Conservation (phyloP, 805 yeast species). For the Yarrowia sp. region DNA sequence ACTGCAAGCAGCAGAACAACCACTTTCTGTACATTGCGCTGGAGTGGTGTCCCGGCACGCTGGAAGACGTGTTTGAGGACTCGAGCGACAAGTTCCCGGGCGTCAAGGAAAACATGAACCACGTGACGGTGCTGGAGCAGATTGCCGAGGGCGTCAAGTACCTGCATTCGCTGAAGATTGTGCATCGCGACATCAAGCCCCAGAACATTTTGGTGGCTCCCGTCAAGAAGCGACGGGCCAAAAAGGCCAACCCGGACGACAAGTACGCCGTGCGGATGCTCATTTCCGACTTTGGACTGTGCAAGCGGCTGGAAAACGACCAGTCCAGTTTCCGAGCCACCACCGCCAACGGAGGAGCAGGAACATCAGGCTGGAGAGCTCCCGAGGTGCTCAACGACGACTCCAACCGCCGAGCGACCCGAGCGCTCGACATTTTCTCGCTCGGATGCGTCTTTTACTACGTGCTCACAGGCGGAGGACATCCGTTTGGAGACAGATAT, state of each 20-base stretch:
- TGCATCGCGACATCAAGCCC: slow-evolving; percentile 64
- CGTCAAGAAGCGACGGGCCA: slow-evolving; percentile 44
- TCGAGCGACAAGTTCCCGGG: slow-evolving; percentile 52
- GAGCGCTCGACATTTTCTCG: slow-evolving; percentile 92
- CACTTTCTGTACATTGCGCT: slow-evolving; percentile 90
- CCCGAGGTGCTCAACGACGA: slow-evolving; percentile 63
- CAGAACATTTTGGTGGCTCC: slow-evolving; percentile 68
- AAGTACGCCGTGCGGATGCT: slow-evolving; percentile 64
- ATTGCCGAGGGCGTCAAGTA: slow-evolving; percentile 44
- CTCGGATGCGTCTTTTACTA: slow-evolving; percentile 94
- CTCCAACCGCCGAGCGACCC: slow-evolving; percentile 68
- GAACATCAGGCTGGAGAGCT: slow-evolving; percentile 98
- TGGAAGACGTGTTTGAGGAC: slow-evolving; percentile 74
- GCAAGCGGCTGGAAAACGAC: slow-evolving; percentile 88
- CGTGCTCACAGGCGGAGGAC: slow-evolving; percentile 79
- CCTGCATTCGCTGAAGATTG: slow-evolving; percentile 48
- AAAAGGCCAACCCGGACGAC: slow-evolving; percentile 42
- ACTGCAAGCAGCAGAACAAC: slow-evolving; percentile 89
- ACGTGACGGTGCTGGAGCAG: slow-evolving; percentile 53
- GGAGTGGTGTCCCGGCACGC: slow-evolving; percentile 86
- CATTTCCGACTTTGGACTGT: slow-evolving; percentile 94
- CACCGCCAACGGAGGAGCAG: slow-evolving; percentile 83
- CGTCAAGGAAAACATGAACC: slow-evolving; percentile 55
- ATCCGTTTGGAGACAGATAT: slow-evolving; percentile 95
- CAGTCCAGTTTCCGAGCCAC: slow-evolving; percentile 94